Percentiles rank a stretch among this genome's conserved stretches.
Conservation (phyloP, 257 asterid species). For the Avicennia marina region DNA sequence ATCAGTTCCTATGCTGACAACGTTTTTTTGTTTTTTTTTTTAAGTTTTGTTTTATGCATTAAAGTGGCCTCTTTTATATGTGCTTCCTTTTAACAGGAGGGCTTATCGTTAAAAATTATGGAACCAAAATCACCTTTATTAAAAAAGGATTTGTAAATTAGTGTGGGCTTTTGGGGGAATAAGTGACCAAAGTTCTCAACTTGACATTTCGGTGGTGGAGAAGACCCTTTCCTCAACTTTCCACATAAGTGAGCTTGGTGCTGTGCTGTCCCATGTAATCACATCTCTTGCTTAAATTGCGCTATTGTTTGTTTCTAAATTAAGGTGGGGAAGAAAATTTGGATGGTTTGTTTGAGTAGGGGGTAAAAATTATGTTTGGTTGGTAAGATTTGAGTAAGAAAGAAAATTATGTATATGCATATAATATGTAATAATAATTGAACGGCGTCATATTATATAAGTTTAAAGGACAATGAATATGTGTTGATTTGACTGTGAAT, state of each 20-base stretch:
- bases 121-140: not conserved
- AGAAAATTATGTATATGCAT: too few species aligned
- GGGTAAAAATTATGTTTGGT: too few species aligned
- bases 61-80: not conserved
- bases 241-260: too few species aligned
- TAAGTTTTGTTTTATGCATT: too few species aligned
- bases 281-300: conserved; percentile 10
- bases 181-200: conserved; percentile 20
- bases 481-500: too few species aligned
- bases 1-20: conserved; percentile 22
- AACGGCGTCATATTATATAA: too few species aligned
- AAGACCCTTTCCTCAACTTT: conserved; percentile 3
- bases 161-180: not conserved
- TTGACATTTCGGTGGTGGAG: conserved; percentile 12
- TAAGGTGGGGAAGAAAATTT: too few species aligned
- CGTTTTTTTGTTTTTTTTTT: not conserved
- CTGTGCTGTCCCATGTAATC: conserved; percentile 14
- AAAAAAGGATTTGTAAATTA: not conserved
- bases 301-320: too few species aligned
- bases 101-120: conserved; percentile 4
- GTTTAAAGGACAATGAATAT: too few species aligned
- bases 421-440: too few species aligned
- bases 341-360: too few species aligned
- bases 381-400: too few species aligned
- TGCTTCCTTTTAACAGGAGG: not conserved